Conservation (phyloP, 371 early-diverging fungal genomes). For the Dichotomocladium elegans region DNA sequence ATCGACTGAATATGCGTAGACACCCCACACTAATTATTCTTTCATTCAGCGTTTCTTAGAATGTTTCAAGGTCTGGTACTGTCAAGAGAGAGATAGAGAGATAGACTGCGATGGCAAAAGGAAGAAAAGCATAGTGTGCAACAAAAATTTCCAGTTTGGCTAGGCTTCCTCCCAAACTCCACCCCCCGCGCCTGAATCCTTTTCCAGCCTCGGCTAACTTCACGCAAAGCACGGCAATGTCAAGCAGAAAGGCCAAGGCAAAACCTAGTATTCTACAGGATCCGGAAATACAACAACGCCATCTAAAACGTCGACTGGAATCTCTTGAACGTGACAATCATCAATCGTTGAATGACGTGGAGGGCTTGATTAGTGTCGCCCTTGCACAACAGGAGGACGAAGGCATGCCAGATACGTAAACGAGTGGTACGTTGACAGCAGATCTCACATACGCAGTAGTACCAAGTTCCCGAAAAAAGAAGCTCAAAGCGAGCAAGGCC, state of each 20-base stretch:
- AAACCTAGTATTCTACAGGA: slow-evolving; percentile 13
- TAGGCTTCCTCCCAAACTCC: too few relatives aligned
- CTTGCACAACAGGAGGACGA: slow-evolving; percentile 38
- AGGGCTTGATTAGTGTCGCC: slow-evolving; percentile 51
- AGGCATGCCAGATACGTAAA: neutral
- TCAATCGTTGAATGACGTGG: slow-evolving; percentile 52
- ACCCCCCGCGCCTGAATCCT: too few relatives aligned
- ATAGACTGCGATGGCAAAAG: too few relatives aligned
- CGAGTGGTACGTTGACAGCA: neutral
- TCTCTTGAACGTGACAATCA: slow-evolving; percentile 66
- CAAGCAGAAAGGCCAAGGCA: neutral
- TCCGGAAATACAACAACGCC: slow-evolving; percentile 41
- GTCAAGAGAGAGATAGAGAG: too few relatives aligned
- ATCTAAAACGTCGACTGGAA: slow-evolving; percentile 56
- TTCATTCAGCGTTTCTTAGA: too few relatives aligned
- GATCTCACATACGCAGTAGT: neutral
- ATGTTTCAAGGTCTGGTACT: too few relatives aligned
- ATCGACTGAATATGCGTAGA: too few relatives aligned
- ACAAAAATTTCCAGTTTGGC: too few relatives aligned
- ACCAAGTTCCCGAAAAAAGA: slow-evolving; percentile 14
- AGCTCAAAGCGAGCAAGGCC: slow-evolving; percentile 20
- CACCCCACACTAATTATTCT: too few relatives aligned
- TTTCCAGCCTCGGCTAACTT: neutral
- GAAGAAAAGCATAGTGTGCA: too few relatives aligned
- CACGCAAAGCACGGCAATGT: neutral